Evolutionary conservation across 257 asterid species (phyloP).

Genomic region (Henckelia pumila): DNA sequence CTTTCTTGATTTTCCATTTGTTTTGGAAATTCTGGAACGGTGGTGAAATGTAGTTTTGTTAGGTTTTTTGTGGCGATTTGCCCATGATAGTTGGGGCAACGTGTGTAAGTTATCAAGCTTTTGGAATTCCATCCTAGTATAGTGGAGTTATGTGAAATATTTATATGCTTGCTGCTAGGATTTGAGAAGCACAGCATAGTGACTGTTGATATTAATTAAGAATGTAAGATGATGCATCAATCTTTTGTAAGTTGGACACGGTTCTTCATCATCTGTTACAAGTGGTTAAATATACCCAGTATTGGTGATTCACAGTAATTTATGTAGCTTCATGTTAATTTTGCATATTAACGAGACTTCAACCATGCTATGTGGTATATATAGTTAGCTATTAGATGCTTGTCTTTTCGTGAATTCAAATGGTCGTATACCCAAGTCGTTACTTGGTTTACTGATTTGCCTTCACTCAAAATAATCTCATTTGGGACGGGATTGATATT

Average conservation of each 20-base stretch:
- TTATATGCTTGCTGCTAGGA: background rate
- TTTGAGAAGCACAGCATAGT: background rate
- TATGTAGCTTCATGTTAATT: background rate
- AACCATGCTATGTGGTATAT: background rate
- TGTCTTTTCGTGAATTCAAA: background rate
- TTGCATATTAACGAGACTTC: background rate
- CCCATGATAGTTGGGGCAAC: background rate
- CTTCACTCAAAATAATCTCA: background rate
- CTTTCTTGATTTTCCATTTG: constrained; percentile 2
- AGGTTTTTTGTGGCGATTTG: background rate
- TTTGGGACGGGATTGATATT: background rate
- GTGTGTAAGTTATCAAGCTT: background rate
- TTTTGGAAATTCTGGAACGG: constrained; percentile 1
- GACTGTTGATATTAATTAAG: background rate
- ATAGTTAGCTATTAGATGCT: background rate
- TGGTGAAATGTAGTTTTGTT: constrained; percentile 9
- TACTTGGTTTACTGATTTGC: background rate
- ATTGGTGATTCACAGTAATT: background rate
- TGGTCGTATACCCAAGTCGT: background rate
- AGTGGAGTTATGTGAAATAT: background rate
- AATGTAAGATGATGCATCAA: background rate
- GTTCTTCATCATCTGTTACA: background rate
- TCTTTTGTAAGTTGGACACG: background rate
- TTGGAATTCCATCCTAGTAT: background rate
- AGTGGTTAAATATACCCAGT: background rate